Conservation (phyloP, 192 early-diverging fungal genomes). For the Coemansia sp. region DNA sequence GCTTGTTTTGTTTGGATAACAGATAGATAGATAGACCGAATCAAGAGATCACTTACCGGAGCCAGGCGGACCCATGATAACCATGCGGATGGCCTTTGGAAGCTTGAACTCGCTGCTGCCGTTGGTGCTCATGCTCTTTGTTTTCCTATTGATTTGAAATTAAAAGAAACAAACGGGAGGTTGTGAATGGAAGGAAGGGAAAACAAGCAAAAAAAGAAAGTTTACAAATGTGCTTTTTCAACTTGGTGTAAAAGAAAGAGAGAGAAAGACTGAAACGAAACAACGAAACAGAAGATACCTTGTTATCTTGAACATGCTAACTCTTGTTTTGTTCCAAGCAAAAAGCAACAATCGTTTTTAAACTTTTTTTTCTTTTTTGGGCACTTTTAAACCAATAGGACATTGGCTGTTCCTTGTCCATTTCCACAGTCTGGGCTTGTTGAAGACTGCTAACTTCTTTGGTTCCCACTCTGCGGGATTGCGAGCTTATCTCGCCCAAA, state of each 20-base stretch:
- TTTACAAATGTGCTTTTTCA: constrained; percentile 1
- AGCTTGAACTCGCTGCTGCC: constrained; percentile 45
- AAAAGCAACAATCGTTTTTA: no score
- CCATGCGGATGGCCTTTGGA: constrained; percentile 63
- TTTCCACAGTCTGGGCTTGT: no score
- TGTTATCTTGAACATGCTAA: no score
- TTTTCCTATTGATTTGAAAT: background rate
- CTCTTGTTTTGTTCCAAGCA: no score
- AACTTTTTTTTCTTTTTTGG: no score
- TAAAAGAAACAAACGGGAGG: constrained; percentile 4
- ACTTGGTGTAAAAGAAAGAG: background rate
- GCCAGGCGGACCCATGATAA: constrained; percentile 92
- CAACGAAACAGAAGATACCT: background rate
- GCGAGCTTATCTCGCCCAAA: no score
- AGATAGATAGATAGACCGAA: no score
- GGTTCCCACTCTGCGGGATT: no score
- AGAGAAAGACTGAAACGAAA: constrained; percentile 8
- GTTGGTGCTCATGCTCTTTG: constrained; percentile 12
- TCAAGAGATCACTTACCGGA: constrained; percentile 60
- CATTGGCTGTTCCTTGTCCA: no score
- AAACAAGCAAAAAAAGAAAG: constrained; percentile 7
- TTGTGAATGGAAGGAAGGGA: background rate
- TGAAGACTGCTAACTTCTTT: no score
- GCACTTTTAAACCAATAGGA: no score
- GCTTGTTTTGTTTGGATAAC: background rate